These are phyloP conservation scores for Geranium incanum DNA, from an alignment of 441 rosid genomes.

Conservation along the genomic window DNA sequence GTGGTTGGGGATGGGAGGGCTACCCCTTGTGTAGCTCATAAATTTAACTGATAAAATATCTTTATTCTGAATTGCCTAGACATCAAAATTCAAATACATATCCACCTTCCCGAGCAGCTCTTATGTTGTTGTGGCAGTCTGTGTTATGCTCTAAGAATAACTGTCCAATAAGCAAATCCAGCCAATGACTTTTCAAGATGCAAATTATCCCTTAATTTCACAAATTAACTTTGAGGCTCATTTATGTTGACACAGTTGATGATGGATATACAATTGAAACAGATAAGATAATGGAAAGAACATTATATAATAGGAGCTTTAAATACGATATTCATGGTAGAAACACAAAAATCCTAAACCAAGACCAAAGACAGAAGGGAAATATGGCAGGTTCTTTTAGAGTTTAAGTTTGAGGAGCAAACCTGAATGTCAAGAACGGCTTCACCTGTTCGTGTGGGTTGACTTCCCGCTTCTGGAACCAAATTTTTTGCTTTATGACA, in stretches of 20 bases:
- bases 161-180: not conserved
- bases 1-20: no score
- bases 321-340: not conserved
- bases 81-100: not conserved
- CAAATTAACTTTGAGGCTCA: not conserved
- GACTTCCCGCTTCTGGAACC: slow-evolving; percentile 99
- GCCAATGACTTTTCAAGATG: not conserved
- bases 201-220: not conserved
- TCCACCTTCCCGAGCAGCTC: not conserved
- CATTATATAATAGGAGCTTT: not conserved
- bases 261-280: not conserved
- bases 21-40: no score
- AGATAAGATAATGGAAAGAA: not conserved
- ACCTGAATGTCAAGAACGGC: slow-evolving; percentile 98
- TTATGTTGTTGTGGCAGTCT: not conserved
- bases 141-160: not conserved
- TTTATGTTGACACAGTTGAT: not conserved
- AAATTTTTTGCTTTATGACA: slow-evolving; percentile 98
- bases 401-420: slow-evolving; percentile 19
- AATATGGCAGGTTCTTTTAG: not conserved
- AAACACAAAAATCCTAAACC: not conserved
- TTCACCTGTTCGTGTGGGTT: slow-evolving; percentile 97
- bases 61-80: not conserved
- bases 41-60: not conserved
- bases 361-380: not conserved